phyloP scores from a whole-genome alignment of 2,329 filamentous ascomycete genomes.

The Ophiocordyceps robertsii region DNA sequence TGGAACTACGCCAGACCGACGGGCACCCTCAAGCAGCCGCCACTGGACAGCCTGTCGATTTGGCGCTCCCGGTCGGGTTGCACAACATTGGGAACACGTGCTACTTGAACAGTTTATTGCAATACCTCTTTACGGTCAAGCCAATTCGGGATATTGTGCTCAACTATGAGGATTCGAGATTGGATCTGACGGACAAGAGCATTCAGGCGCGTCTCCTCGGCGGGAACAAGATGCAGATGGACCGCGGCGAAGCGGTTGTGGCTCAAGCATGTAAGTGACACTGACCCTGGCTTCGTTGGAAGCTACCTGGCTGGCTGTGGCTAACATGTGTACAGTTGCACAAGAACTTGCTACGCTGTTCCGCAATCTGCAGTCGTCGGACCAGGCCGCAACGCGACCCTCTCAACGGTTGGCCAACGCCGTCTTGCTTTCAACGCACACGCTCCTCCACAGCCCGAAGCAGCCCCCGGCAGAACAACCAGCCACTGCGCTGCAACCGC shows the following conservation, averaged over 20 bases:
- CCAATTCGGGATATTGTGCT: conserved; percentile 71
- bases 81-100: conserved; percentile 96
- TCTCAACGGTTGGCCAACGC: conserved; percentile 67
- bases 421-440: conserved; percentile 48
- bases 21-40: conserved; percentile 2
- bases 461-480: conserved; percentile 9
- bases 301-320: too few species aligned
- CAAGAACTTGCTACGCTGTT: conserved; percentile 61
- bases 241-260: conserved; percentile 43
- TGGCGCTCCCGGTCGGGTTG: conserved; percentile 67
- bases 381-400: conserved; percentile 50
- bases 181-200: conserved; percentile 50
- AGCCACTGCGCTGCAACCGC: conserved; percentile 18
- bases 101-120: conserved; percentile 90
- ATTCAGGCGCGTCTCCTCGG: conserved; percentile 60
- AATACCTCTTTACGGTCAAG: conserved; percentile 85
- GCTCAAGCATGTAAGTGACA: conserved; percentile 58
- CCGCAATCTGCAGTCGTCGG: conserved; percentile 50
- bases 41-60: conserved; percentile 12
- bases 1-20: conserved; percentile 10
- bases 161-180: conserved; percentile 56
- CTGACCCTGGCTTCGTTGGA: background rate
- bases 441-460: conserved; percentile 19
- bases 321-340: conserved; percentile 44
- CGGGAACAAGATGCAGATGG: conserved; percentile 41